Evolutionary conservation across 768 basidiomycete species (phyloP).

Genomic region (Rhizopogon sp.): DNA sequence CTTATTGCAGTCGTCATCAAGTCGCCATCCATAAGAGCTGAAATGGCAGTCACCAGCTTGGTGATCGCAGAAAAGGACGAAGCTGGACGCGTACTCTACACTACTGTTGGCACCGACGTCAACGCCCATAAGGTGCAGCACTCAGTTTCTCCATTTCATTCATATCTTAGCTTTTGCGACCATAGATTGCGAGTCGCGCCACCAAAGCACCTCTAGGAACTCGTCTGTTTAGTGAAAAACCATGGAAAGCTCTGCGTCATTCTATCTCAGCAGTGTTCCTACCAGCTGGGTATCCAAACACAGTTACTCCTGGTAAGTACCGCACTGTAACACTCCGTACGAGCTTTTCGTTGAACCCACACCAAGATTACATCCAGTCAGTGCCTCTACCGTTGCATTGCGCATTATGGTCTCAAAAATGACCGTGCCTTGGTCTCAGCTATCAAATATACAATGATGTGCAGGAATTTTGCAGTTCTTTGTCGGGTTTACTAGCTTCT

Average conservation of each 20-base stretch:
- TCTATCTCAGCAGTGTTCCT: slow-evolving; percentile 37
- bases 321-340: not conserved
- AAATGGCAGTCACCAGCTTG: not conserved
- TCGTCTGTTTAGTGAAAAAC: not conserved
- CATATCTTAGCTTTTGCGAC: not conserved
- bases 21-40: too few species aligned
- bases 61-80: not conserved
- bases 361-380: slow-evolving; percentile 53
- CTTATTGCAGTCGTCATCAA: too few species aligned
- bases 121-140: not conserved
- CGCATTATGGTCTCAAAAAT: slow-evolving; percentile 3
- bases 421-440: slow-evolving; percentile 26
- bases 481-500: slow-evolving; percentile 59
- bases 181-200: not conserved
- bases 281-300: slow-evolving; percentile 57
- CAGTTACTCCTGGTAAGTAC: slow-evolving; percentile 51
- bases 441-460: slow-evolving; percentile 64
- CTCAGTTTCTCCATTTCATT: not conserved
- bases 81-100: not conserved
- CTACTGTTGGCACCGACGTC: not conserved
- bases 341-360: not conserved
- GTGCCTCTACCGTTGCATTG: slow-evolving; percentile 10
- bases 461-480: slow-evolving; percentile 67
- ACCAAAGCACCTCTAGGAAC: not conserved
- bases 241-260: not conserved